Conservation (phyloP, 179 eudicot species). For the Drosera spatulata region DNA sequence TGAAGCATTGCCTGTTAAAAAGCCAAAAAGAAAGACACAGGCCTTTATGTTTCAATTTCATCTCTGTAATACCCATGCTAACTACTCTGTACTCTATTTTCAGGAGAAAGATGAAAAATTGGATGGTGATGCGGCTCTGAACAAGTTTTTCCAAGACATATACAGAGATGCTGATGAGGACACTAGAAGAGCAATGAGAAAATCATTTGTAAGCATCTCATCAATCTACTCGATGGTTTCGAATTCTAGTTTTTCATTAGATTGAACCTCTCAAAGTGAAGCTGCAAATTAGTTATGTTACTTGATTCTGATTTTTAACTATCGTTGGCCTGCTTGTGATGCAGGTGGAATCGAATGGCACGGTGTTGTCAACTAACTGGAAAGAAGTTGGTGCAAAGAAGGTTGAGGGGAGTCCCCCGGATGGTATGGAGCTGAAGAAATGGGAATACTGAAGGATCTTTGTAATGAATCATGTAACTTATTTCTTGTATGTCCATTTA, state of each 20-base stretch:
- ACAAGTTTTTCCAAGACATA: constrained; percentile 87
- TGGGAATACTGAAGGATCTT: constrained; percentile 47
- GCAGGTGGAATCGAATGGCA: constrained; percentile 94
- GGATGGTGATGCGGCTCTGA: constrained; percentile 94
- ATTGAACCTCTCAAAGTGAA: not conserved
- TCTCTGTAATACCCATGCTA: too few relatives aligned
- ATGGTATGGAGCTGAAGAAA: constrained; percentile 96
- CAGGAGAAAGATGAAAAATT: constrained; percentile 97
- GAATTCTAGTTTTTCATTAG: too few relatives aligned
- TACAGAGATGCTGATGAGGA: constrained; percentile 90
- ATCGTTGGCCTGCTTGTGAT: not conserved
- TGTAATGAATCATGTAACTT: too few relatives aligned
- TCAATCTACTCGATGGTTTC: not conserved
- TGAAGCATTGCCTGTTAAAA: too few relatives aligned
- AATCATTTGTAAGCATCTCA: constrained; percentile 71
- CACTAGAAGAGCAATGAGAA: constrained; percentile 86
- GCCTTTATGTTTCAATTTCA: too few relatives aligned
- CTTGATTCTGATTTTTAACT: not conserved
- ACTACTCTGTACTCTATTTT: not conserved
- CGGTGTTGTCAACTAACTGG: constrained; percentile 96
- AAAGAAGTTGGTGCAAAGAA: constrained; percentile 87
- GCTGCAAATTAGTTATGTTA: not conserved
- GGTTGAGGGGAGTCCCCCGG: constrained; percentile 92
- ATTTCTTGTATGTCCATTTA: too few relatives aligned
- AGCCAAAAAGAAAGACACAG: too few relatives aligned